Evolutionary conservation across 106 monocot species (phyloP).

Genomic region (Triglochin maritima): DNA sequence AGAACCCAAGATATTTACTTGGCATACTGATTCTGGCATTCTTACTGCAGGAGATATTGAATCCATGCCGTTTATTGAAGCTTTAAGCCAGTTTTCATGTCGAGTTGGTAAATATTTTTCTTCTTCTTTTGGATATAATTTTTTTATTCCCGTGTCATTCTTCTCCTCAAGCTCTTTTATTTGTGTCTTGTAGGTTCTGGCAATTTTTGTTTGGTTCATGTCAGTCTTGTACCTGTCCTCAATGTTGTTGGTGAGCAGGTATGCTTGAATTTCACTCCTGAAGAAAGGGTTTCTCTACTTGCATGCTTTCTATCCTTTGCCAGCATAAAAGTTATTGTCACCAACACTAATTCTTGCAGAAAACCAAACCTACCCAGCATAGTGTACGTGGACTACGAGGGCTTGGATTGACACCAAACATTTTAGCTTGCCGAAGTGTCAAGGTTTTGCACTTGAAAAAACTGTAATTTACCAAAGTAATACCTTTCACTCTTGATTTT

Average conservation of each 20-base stretch:
- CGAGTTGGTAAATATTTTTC: conserved; percentile 57
- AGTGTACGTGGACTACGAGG: conserved; percentile 53
- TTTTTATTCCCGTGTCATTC: not conserved
- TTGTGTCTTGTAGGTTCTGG: conserved; percentile 47
- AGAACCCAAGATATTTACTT: conserved; percentile 1
- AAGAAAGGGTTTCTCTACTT: not conserved
- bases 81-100: conserved; percentile 78
- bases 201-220: conserved; percentile 91
- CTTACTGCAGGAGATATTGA: conserved; percentile 72
- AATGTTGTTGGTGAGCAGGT: conserved; percentile 99
- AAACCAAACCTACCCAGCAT: conserved; percentile 78
- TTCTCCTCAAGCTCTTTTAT: not conserved
- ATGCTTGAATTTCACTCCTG: not conserved
- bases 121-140: not conserved
- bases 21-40: conserved; percentile 22
- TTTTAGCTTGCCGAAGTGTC: conserved; percentile 58
- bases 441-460: conserved; percentile 26
- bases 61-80: conserved; percentile 86
- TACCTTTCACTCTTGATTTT: not conserved
- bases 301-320: not conserved
- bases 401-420: conserved; percentile 58
- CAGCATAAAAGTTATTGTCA: not conserved
- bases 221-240: conserved; percentile 90
- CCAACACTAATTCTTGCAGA: conserved; percentile 19
- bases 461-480: not conserved